Percentiles rank a stretch among this genome's conserved stretches.
Evolutionary conservation across 208 protist genomes (phyloP).

Genomic region (Blastocrithidia nonstop): DNA sequence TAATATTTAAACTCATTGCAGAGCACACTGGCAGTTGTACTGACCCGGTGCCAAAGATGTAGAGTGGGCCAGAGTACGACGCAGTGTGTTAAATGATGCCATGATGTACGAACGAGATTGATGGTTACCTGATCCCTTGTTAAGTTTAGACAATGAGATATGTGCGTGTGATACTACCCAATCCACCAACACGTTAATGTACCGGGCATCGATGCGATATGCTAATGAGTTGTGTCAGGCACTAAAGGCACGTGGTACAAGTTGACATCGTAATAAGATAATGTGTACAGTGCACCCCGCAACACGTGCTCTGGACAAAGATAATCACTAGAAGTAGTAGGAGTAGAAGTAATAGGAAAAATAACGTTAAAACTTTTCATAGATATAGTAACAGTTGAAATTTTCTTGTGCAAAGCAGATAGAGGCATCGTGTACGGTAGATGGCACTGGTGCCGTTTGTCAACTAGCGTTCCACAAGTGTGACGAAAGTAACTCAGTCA

Average conservation of each 20-base stretch:
- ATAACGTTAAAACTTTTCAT: no score
- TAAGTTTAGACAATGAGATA: constrained; percentile 35
- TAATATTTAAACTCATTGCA: constrained; percentile 25
- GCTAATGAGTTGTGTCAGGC: constrained; percentile 39
- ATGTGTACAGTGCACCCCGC: no score
- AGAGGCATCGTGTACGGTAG: constrained; percentile 16
- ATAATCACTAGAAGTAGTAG: no score
- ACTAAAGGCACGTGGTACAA: constrained; percentile 27
- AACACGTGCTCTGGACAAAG: no score
- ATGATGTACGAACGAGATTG: constrained; percentile 59
- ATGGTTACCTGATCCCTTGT: constrained; percentile 62
- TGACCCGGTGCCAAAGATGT: constrained; percentile 51
- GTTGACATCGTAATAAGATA: no score
- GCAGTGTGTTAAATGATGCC: constrained; percentile 34
- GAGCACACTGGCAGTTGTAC: constrained; percentile 58
- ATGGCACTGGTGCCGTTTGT: constrained; percentile 53
- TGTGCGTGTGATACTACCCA: constrained; percentile 5
- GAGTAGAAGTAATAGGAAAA: no score
- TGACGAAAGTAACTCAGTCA: no score
- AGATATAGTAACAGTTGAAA: no score
- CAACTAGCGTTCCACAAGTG: constrained; percentile 17
- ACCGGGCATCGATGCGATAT: constrained; percentile 52
- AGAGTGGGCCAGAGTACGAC: constrained; percentile 64
- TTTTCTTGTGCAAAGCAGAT: no score
- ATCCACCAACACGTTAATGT: constrained; percentile 12